Conservation (phyloP, 441 rosid genomes). For the Arabidopsis hybrid region DNA sequence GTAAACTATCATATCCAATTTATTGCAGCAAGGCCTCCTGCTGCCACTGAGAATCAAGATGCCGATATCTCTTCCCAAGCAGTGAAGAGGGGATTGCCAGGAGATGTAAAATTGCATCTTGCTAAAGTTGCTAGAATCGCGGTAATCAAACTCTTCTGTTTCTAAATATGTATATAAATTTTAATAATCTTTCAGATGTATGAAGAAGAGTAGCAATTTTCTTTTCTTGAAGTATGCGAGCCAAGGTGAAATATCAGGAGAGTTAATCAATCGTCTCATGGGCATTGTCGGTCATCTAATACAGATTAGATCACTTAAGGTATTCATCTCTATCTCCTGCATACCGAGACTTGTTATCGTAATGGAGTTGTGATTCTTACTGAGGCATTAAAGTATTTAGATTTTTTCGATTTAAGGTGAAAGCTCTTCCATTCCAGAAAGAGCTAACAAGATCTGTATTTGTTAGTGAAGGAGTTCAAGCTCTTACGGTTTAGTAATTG, state of each 20-base stretch:
- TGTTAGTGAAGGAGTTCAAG: not conserved
- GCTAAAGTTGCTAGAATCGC: constrained; percentile 94
- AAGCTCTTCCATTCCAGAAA: constrained; percentile 10
- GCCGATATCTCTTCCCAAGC: constrained; percentile 77
- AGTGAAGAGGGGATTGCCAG: constrained; percentile 92
- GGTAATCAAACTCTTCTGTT: constrained; percentile 50
- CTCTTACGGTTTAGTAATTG: constrained; percentile 22
- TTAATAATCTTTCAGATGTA: constrained; percentile 15
- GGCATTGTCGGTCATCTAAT: constrained; percentile 92
- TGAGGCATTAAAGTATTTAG: constrained; percentile 22
- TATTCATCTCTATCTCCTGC: constrained; percentile 40
- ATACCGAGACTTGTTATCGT: not conserved
- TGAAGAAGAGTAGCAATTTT: constrained; percentile 14
- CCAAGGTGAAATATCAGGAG: constrained; percentile 83
- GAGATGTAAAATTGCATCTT: constrained; percentile 85
- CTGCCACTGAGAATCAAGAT: constrained; percentile 75
- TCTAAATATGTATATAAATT: not conserved
- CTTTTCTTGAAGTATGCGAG: constrained; percentile 65
- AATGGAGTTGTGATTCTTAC: constrained; percentile 25
- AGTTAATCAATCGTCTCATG: constrained; percentile 86
- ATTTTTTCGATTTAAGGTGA: not conserved
- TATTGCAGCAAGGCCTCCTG: constrained; percentile 84
- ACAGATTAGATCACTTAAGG: constrained; percentile 97
- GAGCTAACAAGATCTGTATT: constrained; percentile 9
- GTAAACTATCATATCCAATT: constrained; percentile 34